Percentiles rank a stretch among this genome's conserved stretches.
phyloP scores from a whole-genome alignment of 2,329 filamentous ascomycete genomes.

The Cryphonectria naterciae region DNA sequence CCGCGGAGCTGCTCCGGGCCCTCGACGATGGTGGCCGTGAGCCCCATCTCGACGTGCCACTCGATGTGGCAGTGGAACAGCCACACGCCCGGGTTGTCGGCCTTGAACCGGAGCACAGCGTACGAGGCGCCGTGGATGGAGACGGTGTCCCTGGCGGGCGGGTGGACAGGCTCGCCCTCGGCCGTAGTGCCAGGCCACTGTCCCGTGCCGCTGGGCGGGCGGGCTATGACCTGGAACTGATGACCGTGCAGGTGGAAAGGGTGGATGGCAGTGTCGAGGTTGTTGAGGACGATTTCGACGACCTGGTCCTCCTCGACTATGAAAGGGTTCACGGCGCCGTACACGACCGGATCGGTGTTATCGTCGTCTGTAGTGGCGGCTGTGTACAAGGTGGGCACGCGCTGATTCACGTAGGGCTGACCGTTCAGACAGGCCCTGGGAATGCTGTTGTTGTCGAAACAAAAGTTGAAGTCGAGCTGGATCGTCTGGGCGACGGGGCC shows the following conservation, averaged over 20 bases:
- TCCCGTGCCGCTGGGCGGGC: slow-evolving; percentile 42
- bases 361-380: slow-evolving; percentile 60
- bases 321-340: slow-evolving; percentile 49
- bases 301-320: slow-evolving; percentile 44
- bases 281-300: slow-evolving; percentile 56
- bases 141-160: slow-evolving; percentile 45
- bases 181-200: slow-evolving; percentile 40
- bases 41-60: slow-evolving; percentile 64
- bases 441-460: slow-evolving; percentile 63
- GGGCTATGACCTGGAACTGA: slow-evolving; percentile 58
- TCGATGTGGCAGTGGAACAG: slow-evolving; percentile 64
- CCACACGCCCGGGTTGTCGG: slow-evolving; percentile 58
- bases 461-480: slow-evolving; percentile 60
- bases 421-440: slow-evolving; percentile 68
- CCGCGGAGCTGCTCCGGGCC: slow-evolving; percentile 60
- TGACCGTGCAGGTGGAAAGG: slow-evolving; percentile 60
- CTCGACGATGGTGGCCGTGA: slow-evolving; percentile 60
- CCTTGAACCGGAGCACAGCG: slow-evolving; percentile 55
- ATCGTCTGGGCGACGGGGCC: slow-evolving; percentile 59
- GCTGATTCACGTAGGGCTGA: slow-evolving; percentile 67
- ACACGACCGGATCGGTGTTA: slow-evolving; percentile 47
- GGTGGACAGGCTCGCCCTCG: slow-evolving; percentile 36
- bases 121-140: slow-evolving; percentile 47
- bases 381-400: slow-evolving; percentile 73
- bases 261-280: slow-evolving; percentile 50